phyloP scores from a whole-genome alignment of 2,329 filamentous ascomycete species.

The Parascedosporium putredinis region DNA sequence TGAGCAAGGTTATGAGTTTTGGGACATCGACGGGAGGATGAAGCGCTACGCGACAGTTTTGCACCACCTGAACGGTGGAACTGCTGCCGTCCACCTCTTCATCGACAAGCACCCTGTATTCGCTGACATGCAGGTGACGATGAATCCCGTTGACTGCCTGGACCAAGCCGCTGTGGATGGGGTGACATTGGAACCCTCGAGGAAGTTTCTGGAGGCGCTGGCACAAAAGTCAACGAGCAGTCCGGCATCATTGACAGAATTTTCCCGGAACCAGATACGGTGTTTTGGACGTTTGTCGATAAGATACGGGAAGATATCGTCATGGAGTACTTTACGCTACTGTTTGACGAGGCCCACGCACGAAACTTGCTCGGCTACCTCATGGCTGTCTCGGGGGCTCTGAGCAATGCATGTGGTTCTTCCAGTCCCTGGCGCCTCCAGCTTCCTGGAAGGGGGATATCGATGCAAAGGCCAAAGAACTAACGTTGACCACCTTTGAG shows the following conservation, averaged over 20 bases:
- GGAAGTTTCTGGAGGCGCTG: conserved; percentile 68
- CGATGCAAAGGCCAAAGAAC: conserved; percentile 49
- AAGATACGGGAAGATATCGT: conserved; percentile 77
- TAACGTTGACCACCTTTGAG: conserved; percentile 69
- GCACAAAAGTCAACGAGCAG: conserved; percentile 75
- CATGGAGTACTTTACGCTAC: conserved; percentile 71
- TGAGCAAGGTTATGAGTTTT: conserved; percentile 79
- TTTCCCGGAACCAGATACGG: conserved; percentile 60
- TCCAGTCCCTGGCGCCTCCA: conserved; percentile 58
- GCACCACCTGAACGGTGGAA: conserved; percentile 69
- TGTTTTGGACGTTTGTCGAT: conserved; percentile 70
- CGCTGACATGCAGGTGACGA: conserved; percentile 56
- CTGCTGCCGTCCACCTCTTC: conserved; percentile 71
- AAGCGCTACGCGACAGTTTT: conserved; percentile 80
- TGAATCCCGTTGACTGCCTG: conserved; percentile 70
- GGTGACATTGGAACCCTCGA: conserved; percentile 69
- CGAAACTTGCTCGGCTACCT: conserved; percentile 67
- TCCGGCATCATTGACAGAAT: conserved; percentile 68
- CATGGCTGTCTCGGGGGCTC: conserved; percentile 82
- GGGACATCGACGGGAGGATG: conserved; percentile 85
- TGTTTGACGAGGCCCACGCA: conserved; percentile 82
- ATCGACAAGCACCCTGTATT: conserved; percentile 83
- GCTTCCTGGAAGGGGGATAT: conserved; percentile 51
- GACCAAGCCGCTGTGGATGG: conserved; percentile 54
- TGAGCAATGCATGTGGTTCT: conserved; percentile 72